Evolutionary conservation across 2,329 filamentous ascomycete genomes (phyloP), one percentile per base, ranked within the genome.

Genomic region (Aspergillus hortae): DNA sequence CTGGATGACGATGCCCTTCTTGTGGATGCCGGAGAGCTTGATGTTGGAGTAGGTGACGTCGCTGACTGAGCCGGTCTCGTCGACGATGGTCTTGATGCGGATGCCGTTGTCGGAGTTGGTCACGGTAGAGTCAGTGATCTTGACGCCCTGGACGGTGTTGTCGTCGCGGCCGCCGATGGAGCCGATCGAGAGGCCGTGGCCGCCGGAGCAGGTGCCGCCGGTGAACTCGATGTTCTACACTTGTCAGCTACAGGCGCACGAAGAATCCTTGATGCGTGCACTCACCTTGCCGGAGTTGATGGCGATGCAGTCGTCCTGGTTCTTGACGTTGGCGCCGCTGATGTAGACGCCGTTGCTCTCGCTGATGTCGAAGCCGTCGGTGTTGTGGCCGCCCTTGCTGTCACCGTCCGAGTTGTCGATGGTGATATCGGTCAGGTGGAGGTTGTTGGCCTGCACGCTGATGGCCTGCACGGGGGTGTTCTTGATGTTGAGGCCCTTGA

Each of bases 251-350:
- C 21, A 15, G 5, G 7, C 6, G 15, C 17, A 6, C 33, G 3
- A 42, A 12, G 23, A 7, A 4, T 5, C 1, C 21, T 9, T 5
- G 12, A 11, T 6, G 4, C 9, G 15, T 12, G 6, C 17, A 55
- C 61, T 58, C 61, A 70, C 65, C 19, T 70, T 76, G 50, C 81
- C 80, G 2, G 78, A 81, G 70, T 83, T 84, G 59, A 84, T 69
- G 32, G 81, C 81, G 10, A 84, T 67, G 60, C 81, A 84, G 61
- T 84, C 81, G 54, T 84, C 81, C 67, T 84, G 81, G 69, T 83
- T 83, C 62, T 78, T 73, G 49, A 83, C 71, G 49, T 69, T 74
- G 23, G 79, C 78, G 40, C 76, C 75, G 47, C 70, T 70, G 62
- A 84, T 82, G 46, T 70, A 76, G 35, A 83, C 69, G 33, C 71